Evolutionary conservation across 148 eudicot species (phyloP).

Genomic region (Amaranthus cruentus): DNA sequence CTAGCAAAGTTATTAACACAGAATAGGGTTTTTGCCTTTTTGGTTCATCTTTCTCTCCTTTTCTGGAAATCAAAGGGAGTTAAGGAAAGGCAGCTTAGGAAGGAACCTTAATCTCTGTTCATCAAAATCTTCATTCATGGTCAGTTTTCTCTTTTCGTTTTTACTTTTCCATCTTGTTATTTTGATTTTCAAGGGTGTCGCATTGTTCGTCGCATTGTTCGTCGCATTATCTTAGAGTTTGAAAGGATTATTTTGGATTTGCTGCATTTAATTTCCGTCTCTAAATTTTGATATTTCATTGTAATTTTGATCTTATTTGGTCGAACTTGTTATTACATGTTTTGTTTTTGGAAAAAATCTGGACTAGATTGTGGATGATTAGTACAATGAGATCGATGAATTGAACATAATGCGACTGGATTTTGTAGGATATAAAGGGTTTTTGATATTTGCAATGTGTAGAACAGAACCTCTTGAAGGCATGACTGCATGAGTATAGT

Average conservation of each 20-base stretch:
- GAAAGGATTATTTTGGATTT: background rate
- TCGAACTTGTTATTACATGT: background rate
- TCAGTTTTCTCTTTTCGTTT: background rate
- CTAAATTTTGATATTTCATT: background rate
- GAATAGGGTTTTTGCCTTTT: background rate
- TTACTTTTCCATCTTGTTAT: background rate
- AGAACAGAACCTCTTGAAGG: no score
- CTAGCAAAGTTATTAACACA: background rate
- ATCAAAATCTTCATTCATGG: slow-evolving; percentile 7
- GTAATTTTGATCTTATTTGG: background rate
- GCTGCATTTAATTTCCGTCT: background rate
- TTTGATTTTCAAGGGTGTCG: background rate
- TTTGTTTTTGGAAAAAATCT: background rate
- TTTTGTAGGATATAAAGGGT: no score
- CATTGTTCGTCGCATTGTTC: background rate
- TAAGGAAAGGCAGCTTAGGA: background rate
- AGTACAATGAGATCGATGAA: background rate
- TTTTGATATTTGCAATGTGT: no score
- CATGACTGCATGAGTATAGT: no score
- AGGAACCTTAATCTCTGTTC: background rate
- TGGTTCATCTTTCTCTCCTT: background rate
- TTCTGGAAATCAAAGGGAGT: background rate
- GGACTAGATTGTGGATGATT: background rate
- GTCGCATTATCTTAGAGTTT: background rate
- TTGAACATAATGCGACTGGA: background rate